Base-by-base conservation (phyloP, 768 basidiomycete species). In the Lactifluus volemus region DNA sequence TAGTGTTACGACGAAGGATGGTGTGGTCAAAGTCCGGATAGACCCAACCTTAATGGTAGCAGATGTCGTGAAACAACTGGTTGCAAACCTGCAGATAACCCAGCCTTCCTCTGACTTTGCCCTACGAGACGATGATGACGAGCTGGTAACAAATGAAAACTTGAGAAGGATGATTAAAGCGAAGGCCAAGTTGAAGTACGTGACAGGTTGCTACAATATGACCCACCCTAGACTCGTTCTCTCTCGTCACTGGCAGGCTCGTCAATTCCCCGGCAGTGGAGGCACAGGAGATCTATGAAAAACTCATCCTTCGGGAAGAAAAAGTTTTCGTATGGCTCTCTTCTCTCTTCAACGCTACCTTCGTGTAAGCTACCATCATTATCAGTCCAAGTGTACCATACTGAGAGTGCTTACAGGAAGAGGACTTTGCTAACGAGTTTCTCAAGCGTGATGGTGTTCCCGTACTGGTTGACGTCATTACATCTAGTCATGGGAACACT, bases 141-240 rank as follows among this genome's bases (percentile, higher is more conserved):
- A 89, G 65, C 73, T 95, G 50, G 86, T 97, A 17, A 94, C 91
- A 30, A 88, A 89, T 67, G 90, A 92, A 65, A 95, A 94, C 69
- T 70, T 97, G 68, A 79, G 84, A 69, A 84, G 81, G 74, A 89
- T 88, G 76, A 89, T 94, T 65, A 87, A 81, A 73, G 78, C 79
- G 44, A 92, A 89, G 71, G 81, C 79, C 51, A 84, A 88, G 68
- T 76, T 94, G 58, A 92, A 85, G 91, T 92, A 69, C 66, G 82
- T 73, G 15, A 8, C 32, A 29, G 21, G 21, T 39, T 45, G 53
- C 42, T 17, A 21, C 32, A 57, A 42, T 61, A 41, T 29, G 30
- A 6, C 19, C 15, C 11, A 19, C 32, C 12, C 15, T 47, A 15
- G 29, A 36, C 32, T 4, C 56, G 49, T 9, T 11, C 25, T 55